Percentiles rank a stretch among this genome's conserved stretches.
These are phyloP conservation scores for Pythium myriotylum DNA, from an alignment of 352 stramenopile species.

Conservation along the genomic window DNA sequence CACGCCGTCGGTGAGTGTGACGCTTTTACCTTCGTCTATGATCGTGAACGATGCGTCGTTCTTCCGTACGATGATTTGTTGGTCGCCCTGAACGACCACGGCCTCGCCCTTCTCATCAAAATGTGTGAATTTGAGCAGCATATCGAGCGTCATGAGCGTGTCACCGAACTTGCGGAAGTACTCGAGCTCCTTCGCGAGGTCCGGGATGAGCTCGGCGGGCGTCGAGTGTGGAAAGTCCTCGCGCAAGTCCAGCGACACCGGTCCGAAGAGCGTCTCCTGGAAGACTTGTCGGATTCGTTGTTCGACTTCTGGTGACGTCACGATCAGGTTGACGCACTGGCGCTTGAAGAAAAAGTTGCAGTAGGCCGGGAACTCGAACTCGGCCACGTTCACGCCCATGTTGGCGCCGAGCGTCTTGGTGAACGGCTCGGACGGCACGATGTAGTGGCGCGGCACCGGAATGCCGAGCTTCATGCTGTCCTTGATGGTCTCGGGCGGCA, in stretches of 20 bases:
- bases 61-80: slow-evolving; percentile 70
- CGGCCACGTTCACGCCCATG: slow-evolving; percentile 95
- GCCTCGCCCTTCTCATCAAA: slow-evolving; percentile 72
- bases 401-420: slow-evolving; percentile 93
- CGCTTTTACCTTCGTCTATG: slow-evolving; percentile 58
- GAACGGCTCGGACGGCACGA: slow-evolving; percentile 95
- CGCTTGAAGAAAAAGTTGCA: slow-evolving; percentile 97
- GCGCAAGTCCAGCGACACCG: slow-evolving; percentile 67
- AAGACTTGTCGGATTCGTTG: slow-evolving; percentile 84
- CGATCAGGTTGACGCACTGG: slow-evolving; percentile 87
- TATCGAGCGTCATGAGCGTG: slow-evolving; percentile 88
- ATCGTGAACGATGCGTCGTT: slow-evolving; percentile 68
- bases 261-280: slow-evolving; percentile 89
- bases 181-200: slow-evolving; percentile 83
- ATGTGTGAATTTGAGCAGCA: slow-evolving; percentile 88
- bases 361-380: slow-evolving; percentile 98
- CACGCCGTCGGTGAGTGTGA: slow-evolving; percentile 59
- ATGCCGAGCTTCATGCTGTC: slow-evolving; percentile 95
- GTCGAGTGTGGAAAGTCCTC: slow-evolving; percentile 76
- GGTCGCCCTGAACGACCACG: slow-evolving; percentile 59
- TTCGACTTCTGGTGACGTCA: slow-evolving; percentile 77
- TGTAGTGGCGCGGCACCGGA: slow-evolving; percentile 92
- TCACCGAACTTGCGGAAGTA: slow-evolving; percentile 92
- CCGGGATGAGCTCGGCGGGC: slow-evolving; percentile 54
- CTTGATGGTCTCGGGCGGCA: slow-evolving; percentile 98